Base-by-base conservation (phyloP, 805 yeast genomes). In the Candida oleophila region DNA sequence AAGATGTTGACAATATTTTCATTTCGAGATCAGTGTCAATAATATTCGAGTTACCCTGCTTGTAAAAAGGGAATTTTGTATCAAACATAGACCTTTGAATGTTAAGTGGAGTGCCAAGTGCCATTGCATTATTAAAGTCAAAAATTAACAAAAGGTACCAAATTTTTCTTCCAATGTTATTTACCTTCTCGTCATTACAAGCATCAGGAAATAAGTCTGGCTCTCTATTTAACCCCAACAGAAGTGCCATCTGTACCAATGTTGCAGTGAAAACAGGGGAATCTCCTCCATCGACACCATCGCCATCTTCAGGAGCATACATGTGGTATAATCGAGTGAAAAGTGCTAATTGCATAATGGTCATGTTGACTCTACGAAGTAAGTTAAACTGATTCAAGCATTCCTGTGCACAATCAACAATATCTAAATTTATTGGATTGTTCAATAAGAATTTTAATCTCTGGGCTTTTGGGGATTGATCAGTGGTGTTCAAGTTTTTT, bases 191-290 rank as follows among this genome's bases (percentile, higher is more conserved):
- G 20, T 60, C 62, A 30, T 41, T 40, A 35, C 37, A 44, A 8
- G 52, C 46, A 53, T 37, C 44, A 51, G 61, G 19, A 52, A 78
- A 79, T 42, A 69, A 69, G 43, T 72, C 75, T 0, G 90, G 89
- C 51, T 85, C 90, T 53, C 89, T 71, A 57, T 85, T 83, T 21
- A 85, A 57, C 0, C 90, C 91, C 51, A 84, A 73, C 34, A 84
- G 74, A 45, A 79, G 72, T 0, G 85, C 87, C 85, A 85, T 81
- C 55, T 83, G 88, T 14, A 82, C 64, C 25, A 82, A 67, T 63
- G 81, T 73, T 1, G 84, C 81, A 12, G 77, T 60, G 45, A 78
- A 74, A 5, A 81, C 76, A 54, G 76, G 82, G 2, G 82, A 73
- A 42, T 79, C 80, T 38, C 82, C 84, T 46, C 80, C 83, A 55